Percentiles rank a stretch among this genome's conserved stretches.
These are phyloP conservation scores for Amphirosellinia nigrospora DNA, from an alignment of 495 filamentous ascomycete species.

Conservation along the genomic window DNA sequence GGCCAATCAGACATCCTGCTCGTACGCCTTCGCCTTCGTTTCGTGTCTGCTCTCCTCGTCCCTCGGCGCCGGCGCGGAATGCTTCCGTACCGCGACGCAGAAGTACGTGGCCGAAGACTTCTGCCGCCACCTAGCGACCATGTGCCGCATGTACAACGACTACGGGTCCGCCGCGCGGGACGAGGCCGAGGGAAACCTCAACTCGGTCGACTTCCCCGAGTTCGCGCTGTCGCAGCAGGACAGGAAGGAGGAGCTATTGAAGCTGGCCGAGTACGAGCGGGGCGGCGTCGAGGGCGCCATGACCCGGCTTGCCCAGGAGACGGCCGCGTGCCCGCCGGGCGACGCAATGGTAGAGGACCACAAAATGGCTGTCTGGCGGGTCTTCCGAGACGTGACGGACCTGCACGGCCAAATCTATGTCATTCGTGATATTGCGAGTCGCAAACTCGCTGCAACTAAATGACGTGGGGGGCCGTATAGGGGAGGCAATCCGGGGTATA, in stretches of 20 bases:
- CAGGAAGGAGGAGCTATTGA: background rate
- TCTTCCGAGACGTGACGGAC: conserved; percentile 3
- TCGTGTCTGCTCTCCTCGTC: conserved; percentile 38
- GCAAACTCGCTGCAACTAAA: no score
- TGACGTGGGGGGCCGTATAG: no score
- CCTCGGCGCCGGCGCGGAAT: background rate
- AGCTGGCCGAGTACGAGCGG: background rate
- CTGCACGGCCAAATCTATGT: conserved; percentile 12
- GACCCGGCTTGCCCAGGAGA: no score
- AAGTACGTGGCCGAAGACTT: conserved; percentile 41
- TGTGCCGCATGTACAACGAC: conserved; percentile 53
- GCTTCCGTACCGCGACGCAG: conserved; percentile 18
- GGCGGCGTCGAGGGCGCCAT: background rate
- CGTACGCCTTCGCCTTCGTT: conserved; percentile 45
- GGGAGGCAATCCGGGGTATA: no score
- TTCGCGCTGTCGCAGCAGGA: no score
- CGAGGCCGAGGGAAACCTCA: conserved; percentile 44
- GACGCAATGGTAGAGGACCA: no score
- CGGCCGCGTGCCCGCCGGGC: no score
- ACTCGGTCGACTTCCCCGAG: conserved; percentile 46
- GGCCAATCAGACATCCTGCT: conserved; percentile 45
- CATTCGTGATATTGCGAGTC: conserved; percentile 5
- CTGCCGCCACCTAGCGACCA: conserved; percentile 41
- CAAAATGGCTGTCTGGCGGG: conserved; percentile 3
- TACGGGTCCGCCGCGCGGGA: conserved; percentile 44